These are phyloP conservation scores for Candida ipomoeae DNA, from an alignment of 805 yeast genomes.

Conservation along the genomic window DNA sequence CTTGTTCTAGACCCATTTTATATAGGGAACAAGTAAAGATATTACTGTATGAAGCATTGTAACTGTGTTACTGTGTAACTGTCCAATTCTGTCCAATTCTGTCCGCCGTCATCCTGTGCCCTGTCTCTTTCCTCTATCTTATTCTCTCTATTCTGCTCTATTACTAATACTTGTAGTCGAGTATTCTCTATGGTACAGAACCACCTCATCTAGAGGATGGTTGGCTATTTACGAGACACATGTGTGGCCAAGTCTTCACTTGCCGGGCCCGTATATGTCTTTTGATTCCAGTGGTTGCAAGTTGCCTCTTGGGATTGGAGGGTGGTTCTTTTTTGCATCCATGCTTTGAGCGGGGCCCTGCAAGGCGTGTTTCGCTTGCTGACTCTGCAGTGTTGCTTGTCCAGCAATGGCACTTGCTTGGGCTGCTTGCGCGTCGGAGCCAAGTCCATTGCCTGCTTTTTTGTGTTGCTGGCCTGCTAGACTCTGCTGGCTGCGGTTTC, in stretches of 20 bases:
- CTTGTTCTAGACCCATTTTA: slow-evolving; percentile 48
- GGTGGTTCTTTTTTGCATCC: slow-evolving; percentile 5
- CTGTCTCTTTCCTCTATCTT: no score
- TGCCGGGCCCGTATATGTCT: slow-evolving; percentile 1
- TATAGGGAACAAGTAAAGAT: not conserved
- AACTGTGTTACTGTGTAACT: no score
- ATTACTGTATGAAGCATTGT: no score
- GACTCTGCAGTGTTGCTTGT: slow-evolving; percentile 1
- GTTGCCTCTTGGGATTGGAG: not conserved
- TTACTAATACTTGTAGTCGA: not conserved
- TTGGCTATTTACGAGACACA: slow-evolving; percentile 7
- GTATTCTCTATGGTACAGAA: slow-evolving; percentile 14
- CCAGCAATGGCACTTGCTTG: not conserved
- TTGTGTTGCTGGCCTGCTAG: not conserved
- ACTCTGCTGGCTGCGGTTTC: not conserved
- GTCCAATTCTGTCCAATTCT: no score
- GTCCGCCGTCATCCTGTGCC: no score
- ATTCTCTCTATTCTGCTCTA: not conserved
- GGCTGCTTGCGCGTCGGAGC: not conserved
- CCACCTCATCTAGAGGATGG: slow-evolving; percentile 18
- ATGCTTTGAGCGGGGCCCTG: slow-evolving; percentile 1
- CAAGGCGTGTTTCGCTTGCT: slow-evolving; percentile 3
- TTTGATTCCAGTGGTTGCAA: slow-evolving; percentile 2
- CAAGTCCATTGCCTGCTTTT: not conserved
- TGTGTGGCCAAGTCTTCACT: slow-evolving; percentile 6